Conservation (phyloP, 805 yeast species). For the Wickerhamomyces hampshirensis region DNA sequence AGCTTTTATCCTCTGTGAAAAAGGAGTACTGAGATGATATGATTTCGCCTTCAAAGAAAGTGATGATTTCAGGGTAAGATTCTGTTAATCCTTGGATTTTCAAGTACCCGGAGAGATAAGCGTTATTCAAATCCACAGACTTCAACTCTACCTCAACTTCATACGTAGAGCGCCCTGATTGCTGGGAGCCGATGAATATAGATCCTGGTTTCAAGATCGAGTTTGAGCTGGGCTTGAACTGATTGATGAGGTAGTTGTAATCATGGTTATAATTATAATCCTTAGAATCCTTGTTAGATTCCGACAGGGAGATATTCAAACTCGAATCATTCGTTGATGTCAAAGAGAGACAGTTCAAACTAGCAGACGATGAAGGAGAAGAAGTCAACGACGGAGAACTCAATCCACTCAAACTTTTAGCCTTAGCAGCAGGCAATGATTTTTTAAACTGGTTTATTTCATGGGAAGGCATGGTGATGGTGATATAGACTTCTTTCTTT, state of each 20-base stretch:
- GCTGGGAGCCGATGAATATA: constrained; percentile 62
- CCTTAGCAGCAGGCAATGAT: neutral
- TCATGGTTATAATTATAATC: neutral
- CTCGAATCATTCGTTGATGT: constrained; percentile 8
- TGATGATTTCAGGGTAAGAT: constrained; percentile 64
- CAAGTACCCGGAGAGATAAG: constrained; percentile 53
- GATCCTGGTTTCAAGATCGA: constrained; percentile 59
- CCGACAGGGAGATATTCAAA: neutral
- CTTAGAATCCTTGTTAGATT: constrained; percentile 3
- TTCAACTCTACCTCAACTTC: constrained; percentile 66
- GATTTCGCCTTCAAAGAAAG: constrained; percentile 68
- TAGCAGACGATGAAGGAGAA: constrained; percentile 2
- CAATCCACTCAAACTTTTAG: neutral
- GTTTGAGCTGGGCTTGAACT: constrained; percentile 18
- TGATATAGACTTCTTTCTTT: neutral
- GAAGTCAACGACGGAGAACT: constrained; percentile 3
- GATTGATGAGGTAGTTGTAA: constrained; percentile 7
- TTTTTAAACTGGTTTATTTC: neutral
- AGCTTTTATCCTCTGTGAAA: constrained; percentile 26
- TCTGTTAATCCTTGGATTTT: constrained; percentile 66
- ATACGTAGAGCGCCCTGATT: constrained; percentile 58
- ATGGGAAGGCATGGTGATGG: constrained; percentile 5
- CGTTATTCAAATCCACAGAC: constrained; percentile 56
- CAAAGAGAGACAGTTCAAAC: constrained; percentile 4
- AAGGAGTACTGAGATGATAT: constrained; percentile 51